These are phyloP conservation scores for Hordeum vulgare DNA, from an alignment of 176 grass and related monocot genomes.

Conservation along the genomic window DNA sequence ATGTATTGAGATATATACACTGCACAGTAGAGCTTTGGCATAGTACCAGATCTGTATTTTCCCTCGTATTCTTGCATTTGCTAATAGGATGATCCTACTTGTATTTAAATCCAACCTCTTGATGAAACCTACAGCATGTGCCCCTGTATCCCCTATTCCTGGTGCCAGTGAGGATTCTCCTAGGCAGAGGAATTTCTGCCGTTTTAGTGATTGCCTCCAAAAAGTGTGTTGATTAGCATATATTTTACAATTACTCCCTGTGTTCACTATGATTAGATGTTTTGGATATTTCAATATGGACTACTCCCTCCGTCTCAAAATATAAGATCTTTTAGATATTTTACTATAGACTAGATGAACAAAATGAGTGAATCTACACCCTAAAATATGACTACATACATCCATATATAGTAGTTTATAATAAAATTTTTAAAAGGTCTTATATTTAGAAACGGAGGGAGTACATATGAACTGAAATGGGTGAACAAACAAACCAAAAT, in stretches of 20 bases:
- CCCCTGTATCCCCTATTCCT: neutral
- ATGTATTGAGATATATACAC: conserved; percentile 16
- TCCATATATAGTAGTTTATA: too few species aligned
- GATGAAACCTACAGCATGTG: neutral
- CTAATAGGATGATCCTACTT: conserved; percentile 15
- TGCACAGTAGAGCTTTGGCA: conserved; percentile 16
- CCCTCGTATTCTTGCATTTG: neutral
- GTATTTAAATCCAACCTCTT: neutral
- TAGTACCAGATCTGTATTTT: neutral
- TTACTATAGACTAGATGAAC: too few species aligned
- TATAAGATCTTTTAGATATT: too few species aligned
- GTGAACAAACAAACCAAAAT: too few species aligned
- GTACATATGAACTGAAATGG: too few species aligned
- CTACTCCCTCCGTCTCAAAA: too few species aligned
- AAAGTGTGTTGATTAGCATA: neutral
- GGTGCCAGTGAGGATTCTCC: conserved; percentile 8
- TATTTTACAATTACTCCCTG: neutral
- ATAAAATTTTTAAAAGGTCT: too few species aligned
- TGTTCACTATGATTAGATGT: too few species aligned
- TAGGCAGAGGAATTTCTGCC: neutral
- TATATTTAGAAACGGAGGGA: too few species aligned
- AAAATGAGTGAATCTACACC: too few species aligned
- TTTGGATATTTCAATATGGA: too few species aligned
- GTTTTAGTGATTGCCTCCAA: neutral
- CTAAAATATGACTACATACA: too few species aligned